Percentiles rank a stretch among this genome's conserved stretches.
phyloP scores from a whole-genome alignment of 495 filamentous ascomycete species.

The Hypoxylon perforatum region DNA sequence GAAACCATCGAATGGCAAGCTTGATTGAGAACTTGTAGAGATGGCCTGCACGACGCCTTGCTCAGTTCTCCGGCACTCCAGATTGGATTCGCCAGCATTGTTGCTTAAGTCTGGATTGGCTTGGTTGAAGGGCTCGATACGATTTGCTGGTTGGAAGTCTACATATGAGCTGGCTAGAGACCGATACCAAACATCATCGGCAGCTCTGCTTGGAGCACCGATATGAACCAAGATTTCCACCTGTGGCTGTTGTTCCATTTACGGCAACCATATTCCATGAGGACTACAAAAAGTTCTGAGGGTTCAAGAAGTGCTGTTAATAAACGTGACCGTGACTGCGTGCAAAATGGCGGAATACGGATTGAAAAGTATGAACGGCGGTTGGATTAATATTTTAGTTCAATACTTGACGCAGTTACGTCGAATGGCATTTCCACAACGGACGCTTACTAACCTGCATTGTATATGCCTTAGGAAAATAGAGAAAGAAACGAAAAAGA shows the following conservation, averaged over 20 bases:
- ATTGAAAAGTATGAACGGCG: too few species aligned
- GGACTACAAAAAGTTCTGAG: too few species aligned
- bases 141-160: constrained; percentile 59
- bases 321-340: too few species aligned
- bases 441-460: too few species aligned
- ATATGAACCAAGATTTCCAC: constrained; percentile 77
- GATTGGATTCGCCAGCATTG: not conserved
- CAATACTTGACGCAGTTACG: too few species aligned
- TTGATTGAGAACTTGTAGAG: constrained; percentile 6
- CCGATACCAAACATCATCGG: constrained; percentile 72
- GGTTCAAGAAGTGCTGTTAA: too few species aligned
- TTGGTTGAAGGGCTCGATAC: constrained; percentile 12
- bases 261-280: constrained; percentile 21
- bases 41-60: constrained; percentile 8
- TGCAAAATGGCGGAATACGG: too few species aligned
- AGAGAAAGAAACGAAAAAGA: too few species aligned
- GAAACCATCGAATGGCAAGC: constrained; percentile 19
- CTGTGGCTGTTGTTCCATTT: constrained; percentile 47
- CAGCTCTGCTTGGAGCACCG: constrained; percentile 68
- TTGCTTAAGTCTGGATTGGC: not conserved
- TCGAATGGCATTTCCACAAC: too few species aligned
- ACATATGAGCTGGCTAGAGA: constrained; percentile 70
- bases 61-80: constrained; percentile 3
- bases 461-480: too few species aligned
- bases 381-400: too few species aligned